Percentiles rank a stretch among this genome's conserved stretches.
Conservation (phyloP, 371 early-diverging fungal genomes). For the Mortierella polycephala region DNA sequence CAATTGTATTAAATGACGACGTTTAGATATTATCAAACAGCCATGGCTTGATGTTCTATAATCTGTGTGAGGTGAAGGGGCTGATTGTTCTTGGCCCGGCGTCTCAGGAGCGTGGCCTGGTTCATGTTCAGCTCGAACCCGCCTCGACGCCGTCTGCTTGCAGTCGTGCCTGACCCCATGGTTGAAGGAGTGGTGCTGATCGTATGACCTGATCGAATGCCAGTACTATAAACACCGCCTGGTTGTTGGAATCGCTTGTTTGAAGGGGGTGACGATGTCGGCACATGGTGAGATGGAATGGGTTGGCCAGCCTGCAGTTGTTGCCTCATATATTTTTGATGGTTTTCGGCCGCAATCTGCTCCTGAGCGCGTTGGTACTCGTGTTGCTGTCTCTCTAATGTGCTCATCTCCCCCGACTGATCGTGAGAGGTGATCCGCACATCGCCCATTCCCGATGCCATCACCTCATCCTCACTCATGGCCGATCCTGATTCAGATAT, state of each 20-base stretch:
- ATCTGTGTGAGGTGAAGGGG: conserved; percentile 10
- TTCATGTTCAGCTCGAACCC: conserved; percentile 66
- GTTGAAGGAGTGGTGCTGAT: conserved; percentile 7
- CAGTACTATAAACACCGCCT: background rate
- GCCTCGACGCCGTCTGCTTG: conserved; percentile 45
- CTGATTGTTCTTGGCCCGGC: conserved; percentile 56
- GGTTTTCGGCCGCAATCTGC: conserved; percentile 27
- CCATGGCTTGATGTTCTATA: conserved; percentile 6
- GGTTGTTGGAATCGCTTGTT: background rate
- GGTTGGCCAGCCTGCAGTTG: conserved; percentile 28
- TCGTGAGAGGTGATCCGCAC: conserved; percentile 2
- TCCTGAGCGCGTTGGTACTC: conserved; percentile 35
- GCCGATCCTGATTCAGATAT: conserved; percentile 10
- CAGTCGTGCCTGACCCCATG: conserved; percentile 16
- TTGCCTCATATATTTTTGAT: conserved; percentile 9
- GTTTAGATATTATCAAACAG: background rate
- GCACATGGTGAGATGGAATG: conserved; percentile 12
- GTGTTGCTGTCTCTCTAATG: conserved; percentile 9
- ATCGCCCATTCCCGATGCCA: conserved; percentile 8
- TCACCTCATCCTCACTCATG: conserved; percentile 23
- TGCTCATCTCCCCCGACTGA: background rate
- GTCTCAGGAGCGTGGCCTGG: conserved; percentile 67
- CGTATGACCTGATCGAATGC: conserved; percentile 2
- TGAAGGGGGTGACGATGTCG: conserved; percentile 6
- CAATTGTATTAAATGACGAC: background rate